Evolutionary conservation across 257 asterid species (phyloP).

Genomic region (Solanum pimpinellifolium): DNA sequence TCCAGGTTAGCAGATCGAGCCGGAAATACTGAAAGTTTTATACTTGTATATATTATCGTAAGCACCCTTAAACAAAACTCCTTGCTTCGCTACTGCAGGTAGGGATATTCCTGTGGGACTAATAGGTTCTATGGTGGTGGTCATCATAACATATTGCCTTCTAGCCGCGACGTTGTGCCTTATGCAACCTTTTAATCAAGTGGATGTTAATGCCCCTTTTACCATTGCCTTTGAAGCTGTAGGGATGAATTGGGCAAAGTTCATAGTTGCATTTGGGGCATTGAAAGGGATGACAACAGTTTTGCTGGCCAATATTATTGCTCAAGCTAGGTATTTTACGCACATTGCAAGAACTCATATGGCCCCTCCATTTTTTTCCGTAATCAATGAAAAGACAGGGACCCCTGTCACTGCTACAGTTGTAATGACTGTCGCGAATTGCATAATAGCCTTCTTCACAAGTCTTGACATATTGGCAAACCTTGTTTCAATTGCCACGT

Average conservation of each 20-base stretch:
- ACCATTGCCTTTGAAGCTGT: constrained; percentile 18
- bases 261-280: constrained; percentile 26
- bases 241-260: constrained; percentile 28
- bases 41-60: background rate
- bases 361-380: constrained; percentile 25
- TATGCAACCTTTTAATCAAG: constrained; percentile 19
- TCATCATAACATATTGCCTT: constrained; percentile 14
- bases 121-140: constrained; percentile 27
- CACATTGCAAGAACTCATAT: constrained; percentile 28
- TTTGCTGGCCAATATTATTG: constrained; percentile 13
- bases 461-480: constrained; percentile 14
- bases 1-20: background rate
- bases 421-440: constrained; percentile 9
- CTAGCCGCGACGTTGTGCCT: constrained; percentile 16
- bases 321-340: constrained; percentile 21
- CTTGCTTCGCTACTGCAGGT: background rate
- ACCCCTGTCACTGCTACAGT: constrained; percentile 24
- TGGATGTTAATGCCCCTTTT: constrained; percentile 21
- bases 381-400: constrained; percentile 14
- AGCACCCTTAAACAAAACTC: background rate
- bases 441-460: constrained; percentile 21
- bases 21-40: background rate
- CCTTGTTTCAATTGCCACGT: constrained; percentile 19
- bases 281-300: constrained; percentile 32
- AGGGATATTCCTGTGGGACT: constrained; percentile 23